These are phyloP conservation scores for Penicillium sp. DNA, from an alignment of 2,329 filamentous ascomycete genomes.

Conservation along the genomic window DNA sequence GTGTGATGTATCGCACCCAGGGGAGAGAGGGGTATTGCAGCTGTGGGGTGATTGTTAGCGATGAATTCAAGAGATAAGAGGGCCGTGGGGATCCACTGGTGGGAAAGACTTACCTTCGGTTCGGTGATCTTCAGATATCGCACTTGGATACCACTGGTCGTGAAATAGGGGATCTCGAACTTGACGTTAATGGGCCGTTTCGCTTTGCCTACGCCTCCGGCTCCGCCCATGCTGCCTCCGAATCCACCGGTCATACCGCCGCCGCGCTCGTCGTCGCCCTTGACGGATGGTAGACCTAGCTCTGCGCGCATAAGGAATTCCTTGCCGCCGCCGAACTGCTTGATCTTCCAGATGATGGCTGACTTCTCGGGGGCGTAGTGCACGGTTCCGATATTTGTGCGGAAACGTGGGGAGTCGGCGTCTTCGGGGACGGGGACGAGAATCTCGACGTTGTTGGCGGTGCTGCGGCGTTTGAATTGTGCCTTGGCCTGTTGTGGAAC, in stretches of 20 bases:
- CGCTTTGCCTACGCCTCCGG: conserved; percentile 74
- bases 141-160: conserved; percentile 98
- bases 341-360: conserved; percentile 99
- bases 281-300: conserved; percentile 87
- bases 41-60: conserved; percentile 49
- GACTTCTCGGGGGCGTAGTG: conserved; percentile 98
- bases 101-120: conserved; percentile 74
- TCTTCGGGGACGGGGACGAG: conserved; percentile 96
- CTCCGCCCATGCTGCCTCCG: conserved; percentile 92
- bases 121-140: conserved; percentile 99
- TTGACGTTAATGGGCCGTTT: conserved; percentile 98
- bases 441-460: conserved; percentile 98
- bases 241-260: conserved; percentile 98
- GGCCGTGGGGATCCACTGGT: background rate
- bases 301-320: conserved; percentile 99
- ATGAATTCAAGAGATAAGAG: conserved; percentile 1
- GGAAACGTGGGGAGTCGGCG: conserved; percentile 91
- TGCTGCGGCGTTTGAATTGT: conserved; percentile 96
- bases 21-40: conserved; percentile 96
- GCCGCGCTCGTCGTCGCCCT: conserved; percentile 91
- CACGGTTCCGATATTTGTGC: conserved; percentile 94
- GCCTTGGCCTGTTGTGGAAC: conserved; percentile 65
- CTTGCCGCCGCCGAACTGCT: conserved; percentile 97
- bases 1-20: conserved; percentile 98
- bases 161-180: conserved; percentile 99